These are phyloP conservation scores for Hexamita inflata DNA, from an alignment of 208 protist species.

Conservation along the genomic window DNA sequence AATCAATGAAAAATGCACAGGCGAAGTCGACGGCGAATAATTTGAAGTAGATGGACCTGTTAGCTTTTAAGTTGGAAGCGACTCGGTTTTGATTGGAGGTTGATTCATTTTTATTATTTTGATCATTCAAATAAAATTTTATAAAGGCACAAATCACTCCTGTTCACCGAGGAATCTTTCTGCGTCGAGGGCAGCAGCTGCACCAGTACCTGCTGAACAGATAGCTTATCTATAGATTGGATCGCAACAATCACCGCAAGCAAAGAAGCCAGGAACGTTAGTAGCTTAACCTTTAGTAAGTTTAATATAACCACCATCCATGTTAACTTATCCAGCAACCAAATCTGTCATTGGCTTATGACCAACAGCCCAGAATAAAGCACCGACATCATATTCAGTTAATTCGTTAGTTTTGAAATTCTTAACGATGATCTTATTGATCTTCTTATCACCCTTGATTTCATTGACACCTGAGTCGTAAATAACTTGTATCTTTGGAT, in stretches of 20 bases:
- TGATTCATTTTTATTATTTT: no score
- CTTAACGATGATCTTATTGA: background rate
- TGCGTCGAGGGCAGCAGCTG: slow-evolving; percentile 20
- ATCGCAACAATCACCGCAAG: slow-evolving; percentile 10
- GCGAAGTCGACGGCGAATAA: no score
- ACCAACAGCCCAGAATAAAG: slow-evolving; percentile 24
- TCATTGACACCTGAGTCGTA: slow-evolving; percentile 15
- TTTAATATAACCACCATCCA: slow-evolving; percentile 12
- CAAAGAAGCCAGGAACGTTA: slow-evolving; percentile 19
- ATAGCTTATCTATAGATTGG: slow-evolving; percentile 23
- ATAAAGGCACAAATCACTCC: no score
- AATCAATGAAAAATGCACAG: no score
- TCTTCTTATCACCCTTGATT: slow-evolving; percentile 14
- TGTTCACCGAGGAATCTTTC: slow-evolving; percentile 9
- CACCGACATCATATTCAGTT: background rate
- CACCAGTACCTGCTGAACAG: slow-evolving; percentile 23
- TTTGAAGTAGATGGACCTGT: no score
- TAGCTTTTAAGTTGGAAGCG: no score
- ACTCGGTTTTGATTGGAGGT: no score
- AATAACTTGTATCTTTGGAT: slow-evolving; percentile 12
- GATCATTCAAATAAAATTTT: no score
- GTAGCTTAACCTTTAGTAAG: background rate
- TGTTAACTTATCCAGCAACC: background rate
- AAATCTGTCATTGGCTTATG: slow-evolving; percentile 12
- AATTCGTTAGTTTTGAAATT: slow-evolving; percentile 13